A percentile compares a stretch with the other conserved stretches of the same genome.
Evolutionary conservation across 1,284 basidiomycete genomes (phyloP).

Genomic region (Cryptococcus maquisensis): DNA sequence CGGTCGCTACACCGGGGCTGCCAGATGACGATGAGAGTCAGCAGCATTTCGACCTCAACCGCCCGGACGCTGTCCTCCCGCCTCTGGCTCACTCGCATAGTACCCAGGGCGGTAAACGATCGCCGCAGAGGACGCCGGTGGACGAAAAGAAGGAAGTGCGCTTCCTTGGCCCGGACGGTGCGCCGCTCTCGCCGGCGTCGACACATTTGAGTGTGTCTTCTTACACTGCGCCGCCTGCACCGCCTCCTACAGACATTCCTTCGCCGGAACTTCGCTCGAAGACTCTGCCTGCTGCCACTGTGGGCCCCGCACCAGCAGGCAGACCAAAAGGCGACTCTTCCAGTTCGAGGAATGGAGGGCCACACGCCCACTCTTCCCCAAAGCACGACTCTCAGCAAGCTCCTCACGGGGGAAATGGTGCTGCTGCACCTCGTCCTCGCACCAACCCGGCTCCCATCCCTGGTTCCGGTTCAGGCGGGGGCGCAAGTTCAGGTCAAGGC

Average conservation of each 20-base stretch:
- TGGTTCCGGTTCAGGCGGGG: too few relatives aligned
- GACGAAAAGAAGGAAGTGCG: slow-evolving; percentile 40
- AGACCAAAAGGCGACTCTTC: slow-evolving; percentile 4
- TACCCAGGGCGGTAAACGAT: neutral
- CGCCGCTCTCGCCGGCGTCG: slow-evolving; percentile 39
- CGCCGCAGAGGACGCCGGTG: neutral
- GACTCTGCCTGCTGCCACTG: slow-evolving; percentile 7
- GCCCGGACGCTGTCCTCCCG: slow-evolving; percentile 5
- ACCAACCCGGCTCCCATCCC: too few relatives aligned
- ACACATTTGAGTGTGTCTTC: slow-evolving; percentile 34
- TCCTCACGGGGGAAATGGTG: too few relatives aligned
- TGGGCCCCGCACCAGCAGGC: slow-evolving; percentile 8
- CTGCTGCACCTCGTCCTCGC: too few relatives aligned
- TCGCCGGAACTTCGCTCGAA: slow-evolving; percentile 16
- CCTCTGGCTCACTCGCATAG: slow-evolving; percentile 2
- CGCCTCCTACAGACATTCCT: slow-evolving; percentile 36
- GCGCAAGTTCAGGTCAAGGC: neutral
- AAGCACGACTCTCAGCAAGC: neutral
- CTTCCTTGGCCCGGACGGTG: slow-evolving; percentile 46
- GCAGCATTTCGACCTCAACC: slow-evolving; percentile 18
- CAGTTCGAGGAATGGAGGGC: neutral
- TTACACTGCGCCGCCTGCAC: slow-evolving; percentile 36
- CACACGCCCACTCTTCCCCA: neutral
- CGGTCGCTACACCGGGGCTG: slow-evolving; percentile 45
- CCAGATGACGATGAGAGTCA: slow-evolving; percentile 26